Evolutionary conservation across 192 early-diverging fungal species (phyloP), one percentile per base, ranked within the genome.

Genomic region (Coemansia javaensis): DNA sequence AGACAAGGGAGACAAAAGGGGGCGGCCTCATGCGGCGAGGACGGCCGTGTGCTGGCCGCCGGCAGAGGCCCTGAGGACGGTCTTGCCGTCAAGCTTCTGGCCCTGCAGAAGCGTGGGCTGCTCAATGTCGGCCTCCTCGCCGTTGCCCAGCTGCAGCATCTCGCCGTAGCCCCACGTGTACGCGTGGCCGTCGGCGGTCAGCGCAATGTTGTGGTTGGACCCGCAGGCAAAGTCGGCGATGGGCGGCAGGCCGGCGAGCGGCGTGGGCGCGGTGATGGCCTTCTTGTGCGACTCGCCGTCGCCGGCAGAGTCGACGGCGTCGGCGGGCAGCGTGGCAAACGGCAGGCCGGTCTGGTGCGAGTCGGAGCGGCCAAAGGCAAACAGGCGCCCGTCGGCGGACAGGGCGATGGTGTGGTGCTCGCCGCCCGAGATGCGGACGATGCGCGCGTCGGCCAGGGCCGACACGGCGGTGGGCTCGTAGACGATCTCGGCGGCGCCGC

Each of bases 101-200:
- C 89, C 85, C 36, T 80, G 59, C 18, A 85, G 55, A 20, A 81
- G 78, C n/a, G 54, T 49, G 8, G 86, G 86, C 40, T 50, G 63
- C 25, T 70, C 56, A 8, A 84, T 85, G 58, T 96, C 91, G 36
- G 81, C 80, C 41, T 82, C 86, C 36, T 79, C 79, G 27, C 81
- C 86, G 48, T 89, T 94, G 18, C 86, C 86, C 28, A 92, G 80
- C 55, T 88, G 88, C 6, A 85, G 80, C 75, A 83, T 84, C 44
- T 90, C 88, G 33, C 89, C 90, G 56, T 85, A 94, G 18, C 94
- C 94, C 92, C 94, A 97, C 9, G 85, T 65, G 53, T 87, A 93
- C 13, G 87, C 77, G 7, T 75, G 57, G 36, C 83, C 83, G 27
- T 80, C 79, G 30, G 50, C 31, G 2, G 78, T 77, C 30, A 84